Evolutionary conservation across 108 stramenopile genomes (phyloP).

Genomic region (Epipyxis sp.): DNA sequence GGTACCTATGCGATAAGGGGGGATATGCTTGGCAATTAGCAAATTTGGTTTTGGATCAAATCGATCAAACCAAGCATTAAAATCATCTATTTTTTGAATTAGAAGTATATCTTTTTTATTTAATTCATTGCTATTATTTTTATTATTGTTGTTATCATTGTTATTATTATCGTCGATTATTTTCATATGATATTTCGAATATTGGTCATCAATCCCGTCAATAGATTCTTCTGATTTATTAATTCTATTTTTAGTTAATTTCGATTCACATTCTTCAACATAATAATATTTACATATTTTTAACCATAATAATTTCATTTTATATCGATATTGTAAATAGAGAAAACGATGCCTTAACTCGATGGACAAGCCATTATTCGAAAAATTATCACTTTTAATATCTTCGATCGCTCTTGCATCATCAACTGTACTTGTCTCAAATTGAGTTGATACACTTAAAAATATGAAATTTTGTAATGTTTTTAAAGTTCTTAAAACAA

Average conservation of each 20-base stretch:
- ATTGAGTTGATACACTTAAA: no score
- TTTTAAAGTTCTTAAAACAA: no score
- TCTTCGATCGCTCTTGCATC: background rate
- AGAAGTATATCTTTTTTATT: background rate
- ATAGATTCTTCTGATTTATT: background rate
- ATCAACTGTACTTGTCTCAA: background rate
- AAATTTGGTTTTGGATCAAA: background rate
- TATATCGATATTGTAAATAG: no score
- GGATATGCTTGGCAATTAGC: background rate
- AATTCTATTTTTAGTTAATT: background rate
- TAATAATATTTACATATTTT: no score
- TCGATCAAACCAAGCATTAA: constrained; percentile 41
- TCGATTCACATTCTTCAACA: background rate
- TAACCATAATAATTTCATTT: background rate
- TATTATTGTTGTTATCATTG: background rate
- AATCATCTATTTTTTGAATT: background rate
- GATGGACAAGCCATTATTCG: background rate
- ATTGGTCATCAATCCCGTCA: background rate
- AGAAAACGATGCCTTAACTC: no score
- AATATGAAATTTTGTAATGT: no score
- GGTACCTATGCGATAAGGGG: constrained; percentile 51
- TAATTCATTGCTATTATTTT: background rate
- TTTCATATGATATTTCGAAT: background rate
- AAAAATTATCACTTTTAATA: background rate
- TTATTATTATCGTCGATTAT: background rate